phyloP scores from a whole-genome alignment of 2,329 filamentous ascomycete species.

The Incumbomyces delicatus region DNA sequence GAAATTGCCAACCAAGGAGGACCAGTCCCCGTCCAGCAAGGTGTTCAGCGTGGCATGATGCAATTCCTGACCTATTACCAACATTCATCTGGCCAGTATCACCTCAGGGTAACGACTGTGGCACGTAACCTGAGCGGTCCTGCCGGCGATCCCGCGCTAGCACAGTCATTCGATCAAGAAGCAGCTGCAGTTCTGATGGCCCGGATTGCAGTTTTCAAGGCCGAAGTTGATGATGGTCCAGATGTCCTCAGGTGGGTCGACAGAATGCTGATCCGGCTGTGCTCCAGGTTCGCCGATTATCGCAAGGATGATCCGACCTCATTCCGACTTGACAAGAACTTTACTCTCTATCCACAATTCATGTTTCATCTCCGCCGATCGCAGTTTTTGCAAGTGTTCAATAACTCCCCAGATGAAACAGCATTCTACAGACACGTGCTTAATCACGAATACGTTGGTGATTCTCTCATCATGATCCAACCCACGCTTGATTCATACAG shows the following conservation, averaged over 20 bases:
- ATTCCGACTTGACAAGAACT: conserved; percentile 96
- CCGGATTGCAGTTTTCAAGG: conserved; percentile 97
- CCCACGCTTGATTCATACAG: conserved; percentile 95
- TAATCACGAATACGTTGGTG: conserved; percentile 93
- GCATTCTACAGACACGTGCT: conserved; percentile 97
- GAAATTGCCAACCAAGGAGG: conserved; percentile 93
- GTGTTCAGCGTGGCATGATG: conserved; percentile 86
- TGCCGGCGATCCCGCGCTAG: conserved; percentile 85
- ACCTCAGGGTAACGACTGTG: conserved; percentile 89
- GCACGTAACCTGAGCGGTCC: conserved; percentile 85
- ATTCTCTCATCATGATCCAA: conserved; percentile 97
- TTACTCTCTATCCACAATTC: conserved; percentile 96
- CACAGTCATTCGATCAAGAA: conserved; percentile 96
- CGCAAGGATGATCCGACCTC: conserved; percentile 96
- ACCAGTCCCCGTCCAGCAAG: conserved; percentile 72
- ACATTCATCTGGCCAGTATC: conserved; percentile 91
- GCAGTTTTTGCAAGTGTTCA: conserved; percentile 98
- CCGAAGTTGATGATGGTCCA: conserved; percentile 95
- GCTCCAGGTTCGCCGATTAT: conserved; percentile 94
- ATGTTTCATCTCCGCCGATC: conserved; percentile 98
- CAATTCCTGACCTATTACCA: conserved; percentile 99
- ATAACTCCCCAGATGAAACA: conserved; percentile 97
- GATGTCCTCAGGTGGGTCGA: conserved; percentile 98
- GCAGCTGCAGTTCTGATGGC: conserved; percentile 97
- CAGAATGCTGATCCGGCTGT: conserved; percentile 92